Percentiles rank a stretch among this genome's conserved stretches.
phyloP scores from a whole-genome alignment of 192 early-diverging fungal genomes.

The Chytriomyces sp. region DNA sequence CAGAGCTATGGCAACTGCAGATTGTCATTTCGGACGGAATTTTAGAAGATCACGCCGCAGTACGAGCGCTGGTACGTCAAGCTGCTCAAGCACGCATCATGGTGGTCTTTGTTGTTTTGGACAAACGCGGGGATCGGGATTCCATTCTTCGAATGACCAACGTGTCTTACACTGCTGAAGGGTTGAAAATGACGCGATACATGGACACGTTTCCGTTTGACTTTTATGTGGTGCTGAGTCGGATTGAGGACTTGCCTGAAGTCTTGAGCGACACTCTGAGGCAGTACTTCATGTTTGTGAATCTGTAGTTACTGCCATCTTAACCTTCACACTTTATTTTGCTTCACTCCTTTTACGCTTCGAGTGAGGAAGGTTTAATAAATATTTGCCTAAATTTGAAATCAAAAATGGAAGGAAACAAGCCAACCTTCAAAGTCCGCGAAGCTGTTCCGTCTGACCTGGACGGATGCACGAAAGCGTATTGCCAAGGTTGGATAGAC shows the following conservation, averaged over 20 bases:
- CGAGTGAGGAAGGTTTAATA: too few relatives aligned
- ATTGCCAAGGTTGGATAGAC: too few relatives aligned
- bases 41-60: slow-evolving; percentile 89
- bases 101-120: slow-evolving; percentile 95
- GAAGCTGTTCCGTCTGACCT: too few relatives aligned
- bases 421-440: too few relatives aligned
- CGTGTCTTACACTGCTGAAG: slow-evolving; percentile 72
- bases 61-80: slow-evolving; percentile 81
- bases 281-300: slow-evolving; percentile 93
- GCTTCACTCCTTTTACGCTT: too few relatives aligned
- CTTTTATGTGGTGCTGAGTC: slow-evolving; percentile 90
- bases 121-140: slow-evolving; percentile 77
- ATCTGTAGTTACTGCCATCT: slow-evolving; percentile 39
- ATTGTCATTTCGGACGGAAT: slow-evolving; percentile 96
- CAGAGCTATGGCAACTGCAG: slow-evolving; percentile 94
- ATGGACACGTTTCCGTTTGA: slow-evolving; percentile 98
- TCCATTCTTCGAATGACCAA: slow-evolving; percentile 91
- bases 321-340: background rate
- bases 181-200: slow-evolving; percentile 79
- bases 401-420: too few relatives aligned
- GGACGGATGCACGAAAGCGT: too few relatives aligned
- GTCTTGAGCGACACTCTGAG: slow-evolving; percentile 92
- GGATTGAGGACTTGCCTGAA: slow-evolving; percentile 85
- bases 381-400: too few relatives aligned
- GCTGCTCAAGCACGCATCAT: slow-evolving; percentile 88